Percentiles rank a stretch among this genome's conserved stretches.
Conservation (phyloP, 2,329 filamentous ascomycete species). For the Clarireedia monteithiana region DNA sequence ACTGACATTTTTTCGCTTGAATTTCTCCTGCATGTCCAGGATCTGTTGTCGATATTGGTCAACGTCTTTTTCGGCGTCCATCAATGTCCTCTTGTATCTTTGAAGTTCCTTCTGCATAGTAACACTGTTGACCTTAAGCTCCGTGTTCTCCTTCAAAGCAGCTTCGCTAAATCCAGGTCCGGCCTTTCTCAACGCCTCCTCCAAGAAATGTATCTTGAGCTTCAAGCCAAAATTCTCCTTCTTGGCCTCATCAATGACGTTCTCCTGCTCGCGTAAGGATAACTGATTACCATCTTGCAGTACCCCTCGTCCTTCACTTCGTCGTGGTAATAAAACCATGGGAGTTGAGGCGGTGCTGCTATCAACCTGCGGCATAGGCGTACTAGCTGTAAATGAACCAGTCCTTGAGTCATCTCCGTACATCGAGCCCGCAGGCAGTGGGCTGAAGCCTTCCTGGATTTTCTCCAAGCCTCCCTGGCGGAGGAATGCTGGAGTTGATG, state of each 20-base stretch:
- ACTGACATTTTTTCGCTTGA: constrained; percentile 67
- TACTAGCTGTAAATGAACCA: constrained; percentile 56
- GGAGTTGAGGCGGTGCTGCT: constrained; percentile 79
- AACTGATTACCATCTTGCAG: constrained; percentile 83
- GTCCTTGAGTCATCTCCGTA: constrained; percentile 52
- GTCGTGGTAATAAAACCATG: constrained; percentile 58
- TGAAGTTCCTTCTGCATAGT: constrained; percentile 84
- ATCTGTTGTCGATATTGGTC: constrained; percentile 79
- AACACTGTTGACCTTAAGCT: constrained; percentile 86
- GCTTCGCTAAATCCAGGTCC: constrained; percentile 86
- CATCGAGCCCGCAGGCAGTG: constrained; percentile 63
- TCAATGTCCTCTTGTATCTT: constrained; percentile 77
- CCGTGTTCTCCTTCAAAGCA: constrained; percentile 89
- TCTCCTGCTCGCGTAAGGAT: constrained; percentile 89
- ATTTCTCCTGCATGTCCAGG: constrained; percentile 71
- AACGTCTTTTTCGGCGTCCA: constrained; percentile 75
- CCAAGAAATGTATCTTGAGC: constrained; percentile 92
- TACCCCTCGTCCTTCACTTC: constrained; percentile 55
- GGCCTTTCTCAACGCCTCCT: constrained; percentile 79
- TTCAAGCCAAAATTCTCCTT: constrained; percentile 98
- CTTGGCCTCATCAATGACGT: constrained; percentile 89
- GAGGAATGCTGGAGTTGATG: constrained; percentile 62
- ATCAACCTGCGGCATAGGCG: constrained; percentile 66
- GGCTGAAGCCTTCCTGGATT: constrained; percentile 65
- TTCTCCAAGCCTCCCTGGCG: constrained; percentile 50